These are phyloP conservation scores for Fusarium anthophilum DNA, from an alignment of 2,329 filamentous ascomycete genomes.

Conservation along the genomic window DNA sequence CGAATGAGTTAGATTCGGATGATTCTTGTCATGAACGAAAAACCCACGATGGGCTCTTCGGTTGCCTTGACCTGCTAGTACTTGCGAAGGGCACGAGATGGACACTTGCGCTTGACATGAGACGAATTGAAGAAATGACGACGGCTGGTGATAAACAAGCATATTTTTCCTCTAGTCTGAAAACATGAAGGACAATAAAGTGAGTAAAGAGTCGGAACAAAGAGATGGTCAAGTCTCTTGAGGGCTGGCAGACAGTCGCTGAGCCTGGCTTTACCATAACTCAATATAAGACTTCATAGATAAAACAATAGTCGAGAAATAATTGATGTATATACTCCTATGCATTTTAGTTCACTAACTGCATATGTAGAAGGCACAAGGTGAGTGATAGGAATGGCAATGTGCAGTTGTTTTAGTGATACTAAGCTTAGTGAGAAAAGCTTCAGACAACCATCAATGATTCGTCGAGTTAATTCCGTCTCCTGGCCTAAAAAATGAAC, in stretches of 20 bases:
- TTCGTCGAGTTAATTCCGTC: neutral
- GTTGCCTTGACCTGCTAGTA: too few species aligned
- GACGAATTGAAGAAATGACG: too few species aligned
- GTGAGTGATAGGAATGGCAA: accelerated
- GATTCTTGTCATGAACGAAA: too few species aligned
- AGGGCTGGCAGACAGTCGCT: neutral
- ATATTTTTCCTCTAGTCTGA: accelerated
- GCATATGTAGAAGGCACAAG: accelerated
- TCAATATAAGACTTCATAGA: neutral
- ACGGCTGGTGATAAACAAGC: too few species aligned
- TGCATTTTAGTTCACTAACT: accelerated
- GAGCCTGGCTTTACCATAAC: neutral
- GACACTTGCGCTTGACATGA: neutral
- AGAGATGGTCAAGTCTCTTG: neutral
- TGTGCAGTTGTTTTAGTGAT: neutral
- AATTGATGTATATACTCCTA: too few species aligned
- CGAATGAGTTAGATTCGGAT: too few species aligned
- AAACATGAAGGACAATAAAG: neutral
- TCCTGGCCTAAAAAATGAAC: accelerated
- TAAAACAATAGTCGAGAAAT: too few species aligned
- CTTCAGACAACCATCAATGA: neutral
- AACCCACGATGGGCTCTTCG: neutral
- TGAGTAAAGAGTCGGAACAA: too few species aligned
- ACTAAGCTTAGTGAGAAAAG: neutral
- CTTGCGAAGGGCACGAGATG: neutral